Conservation (phyloP, 169 alveolate genomes). For the Perkinsus olseni region DNA sequence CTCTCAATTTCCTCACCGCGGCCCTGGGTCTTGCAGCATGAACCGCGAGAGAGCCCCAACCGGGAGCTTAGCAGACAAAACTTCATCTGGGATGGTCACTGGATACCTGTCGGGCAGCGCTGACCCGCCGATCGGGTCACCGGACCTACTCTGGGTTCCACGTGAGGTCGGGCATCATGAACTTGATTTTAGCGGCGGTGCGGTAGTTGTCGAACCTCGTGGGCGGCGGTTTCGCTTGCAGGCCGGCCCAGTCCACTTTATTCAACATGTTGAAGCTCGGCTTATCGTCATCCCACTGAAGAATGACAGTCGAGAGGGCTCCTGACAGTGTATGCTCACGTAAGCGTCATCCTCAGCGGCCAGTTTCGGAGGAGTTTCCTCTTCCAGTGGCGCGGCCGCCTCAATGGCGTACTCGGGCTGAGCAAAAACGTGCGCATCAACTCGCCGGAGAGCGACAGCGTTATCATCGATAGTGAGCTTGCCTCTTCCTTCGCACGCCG, state of each 20-base stretch:
- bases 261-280: not conserved
- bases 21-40: not conserved
- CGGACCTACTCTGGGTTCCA: not conserved
- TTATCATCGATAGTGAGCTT: too few relatives aligned
- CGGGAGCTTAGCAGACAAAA: not conserved
- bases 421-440: not conserved
- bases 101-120: not conserved
- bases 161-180: not conserved
- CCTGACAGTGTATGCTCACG: not conserved
- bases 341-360: not conserved
- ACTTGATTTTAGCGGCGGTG: not conserved
- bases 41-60: not conserved
- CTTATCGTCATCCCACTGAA: not conserved
- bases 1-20: not conserved
- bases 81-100: not conserved
- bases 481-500: too few relatives aligned
- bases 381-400: not conserved
- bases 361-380: not conserved
- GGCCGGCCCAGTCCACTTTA: not conserved
- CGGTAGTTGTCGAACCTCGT: not conserved
- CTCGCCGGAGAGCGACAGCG: too few relatives aligned
- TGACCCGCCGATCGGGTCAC: not conserved
- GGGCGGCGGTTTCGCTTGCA: not conserved
- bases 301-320: not conserved
- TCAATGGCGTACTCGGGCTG: not conserved